These are phyloP conservation scores for Globisporangium emineosum DNA, from an alignment of 352 stramenopile species.

Conservation along the genomic window DNA sequence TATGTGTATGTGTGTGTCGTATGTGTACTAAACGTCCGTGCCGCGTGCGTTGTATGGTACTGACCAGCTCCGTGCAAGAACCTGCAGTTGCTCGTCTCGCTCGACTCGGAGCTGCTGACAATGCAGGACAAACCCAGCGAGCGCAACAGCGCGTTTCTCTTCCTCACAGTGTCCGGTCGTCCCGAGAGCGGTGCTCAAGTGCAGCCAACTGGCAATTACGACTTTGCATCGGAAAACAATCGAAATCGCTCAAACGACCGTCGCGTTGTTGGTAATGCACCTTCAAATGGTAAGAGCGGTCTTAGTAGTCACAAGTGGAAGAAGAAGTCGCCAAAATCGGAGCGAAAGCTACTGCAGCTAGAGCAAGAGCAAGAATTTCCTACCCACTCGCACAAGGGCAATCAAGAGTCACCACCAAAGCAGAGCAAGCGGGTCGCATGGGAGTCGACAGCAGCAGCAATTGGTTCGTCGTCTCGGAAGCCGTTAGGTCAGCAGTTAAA, in stretches of 20 bases:
- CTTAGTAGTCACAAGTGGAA: not conserved
- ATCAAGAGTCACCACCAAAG: constrained; percentile 10
- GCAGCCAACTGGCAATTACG: not conserved
- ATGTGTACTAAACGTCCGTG: not conserved
- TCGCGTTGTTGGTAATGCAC: not conserved
- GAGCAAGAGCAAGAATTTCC: not conserved
- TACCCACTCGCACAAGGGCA: not conserved
- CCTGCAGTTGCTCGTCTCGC: constrained; percentile 49
- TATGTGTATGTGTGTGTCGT: not conserved
- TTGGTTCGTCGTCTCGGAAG: not conserved
- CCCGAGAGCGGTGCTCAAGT: constrained; percentile 29
- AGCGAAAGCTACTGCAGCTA: not conserved
- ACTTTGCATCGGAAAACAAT: constrained; percentile 1
- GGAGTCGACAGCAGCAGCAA: not conserved
- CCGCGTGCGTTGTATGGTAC: not conserved
- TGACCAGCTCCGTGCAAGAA: constrained; percentile 25
- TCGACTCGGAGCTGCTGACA: constrained; percentile 68
- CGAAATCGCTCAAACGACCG: not conserved
- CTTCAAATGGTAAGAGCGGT: too few species aligned
- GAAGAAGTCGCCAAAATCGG: not conserved
- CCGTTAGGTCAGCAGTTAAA: not conserved
- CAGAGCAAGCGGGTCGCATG: constrained; percentile 6
- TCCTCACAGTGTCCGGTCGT: constrained; percentile 47
- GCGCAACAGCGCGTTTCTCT: constrained; percentile 36
- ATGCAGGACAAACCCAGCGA: constrained; percentile 47